Conservation (phyloP, 176 grass and related monocot genomes). For the Phragmites australis region DNA sequence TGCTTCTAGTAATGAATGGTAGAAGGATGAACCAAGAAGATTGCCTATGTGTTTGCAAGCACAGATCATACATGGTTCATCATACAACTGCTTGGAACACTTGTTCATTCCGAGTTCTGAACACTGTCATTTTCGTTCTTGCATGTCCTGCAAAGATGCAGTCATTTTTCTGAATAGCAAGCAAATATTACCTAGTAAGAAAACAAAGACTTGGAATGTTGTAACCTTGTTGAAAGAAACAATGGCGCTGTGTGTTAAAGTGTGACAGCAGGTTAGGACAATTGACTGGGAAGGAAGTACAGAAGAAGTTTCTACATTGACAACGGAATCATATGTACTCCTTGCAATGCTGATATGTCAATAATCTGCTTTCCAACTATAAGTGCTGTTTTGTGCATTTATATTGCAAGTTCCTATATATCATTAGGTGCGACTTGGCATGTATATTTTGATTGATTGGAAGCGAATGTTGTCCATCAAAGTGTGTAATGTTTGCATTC, state of each 20-base stretch:
- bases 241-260: not conserved
- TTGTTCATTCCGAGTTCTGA: conserved; percentile 41
- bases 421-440: not conserved
- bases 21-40: no score
- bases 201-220: no score
- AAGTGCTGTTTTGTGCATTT: not conserved
- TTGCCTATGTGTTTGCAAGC: not conserved
- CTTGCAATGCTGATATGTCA: not conserved
- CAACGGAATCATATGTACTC: not conserved
- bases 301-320: no score
- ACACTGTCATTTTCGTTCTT: no score
- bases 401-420: not conserved
- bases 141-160: no score
- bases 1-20: no score
- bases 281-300: no score
- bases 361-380: not conserved
- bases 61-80: not conserved
- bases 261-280: not conserved
- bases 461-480: not conserved
- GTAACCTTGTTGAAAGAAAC: not conserved
- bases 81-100: conserved; percentile 42
- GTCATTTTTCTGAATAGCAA: no score
- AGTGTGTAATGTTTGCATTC: not conserved
- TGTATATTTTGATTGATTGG: not conserved
- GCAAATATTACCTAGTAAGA: no score